Evolutionary conservation across 805 yeast genomes (phyloP), one percentile per base, ranked within the genome.

Genomic region (Starmerella bombicola): DNA sequence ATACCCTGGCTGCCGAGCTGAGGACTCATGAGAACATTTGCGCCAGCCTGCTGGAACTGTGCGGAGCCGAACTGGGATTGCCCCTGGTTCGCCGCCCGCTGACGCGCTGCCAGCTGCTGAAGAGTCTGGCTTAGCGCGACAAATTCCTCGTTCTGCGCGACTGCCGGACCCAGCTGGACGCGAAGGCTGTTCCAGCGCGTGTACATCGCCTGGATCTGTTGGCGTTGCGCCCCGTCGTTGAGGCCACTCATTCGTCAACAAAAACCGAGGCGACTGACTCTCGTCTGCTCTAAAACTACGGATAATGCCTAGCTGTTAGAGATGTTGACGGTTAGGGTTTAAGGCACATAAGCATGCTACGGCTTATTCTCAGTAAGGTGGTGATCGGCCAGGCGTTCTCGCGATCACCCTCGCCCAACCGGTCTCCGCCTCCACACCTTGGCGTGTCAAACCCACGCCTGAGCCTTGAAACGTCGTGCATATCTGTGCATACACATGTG

Each of bases 201-300:
- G 51, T 46, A 45, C 58, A 56, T 33, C 47, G 57, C 46, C 52
- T 53, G 48, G 51, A 55, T 36, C 32, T 64, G 38, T 40, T 41
- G 51, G 28, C 46, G 43, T 34, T 39, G 47, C 16, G 42, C 41
- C 13, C 29, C 40, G 24, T 47, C 50, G 32, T 33, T 39, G 23
- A 29, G 37, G 22, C 43, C 41, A 41, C 50, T 47, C 51, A 47
- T 47, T 22, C 26, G 12, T 13, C 13, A 13, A 13, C 12, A 13
- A 13, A 13, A 10, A 9, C 13, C 28, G 28, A 24, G 12, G 28
- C 28, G 28, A 24, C n/a, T n/a, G n/a, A n/a, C n/a, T n/a, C 13
- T 24, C 13, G 28, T 28, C n/a, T 15, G n/a, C 16, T 28, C 30
- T 15, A 15, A 5, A n/a, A 13, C n/a, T n/a, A 32, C 16, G 9